These are phyloP conservation scores for Aspergillus bertholletiae DNA, from an alignment of 495 filamentous ascomycete species.

Conservation along the genomic window DNA sequence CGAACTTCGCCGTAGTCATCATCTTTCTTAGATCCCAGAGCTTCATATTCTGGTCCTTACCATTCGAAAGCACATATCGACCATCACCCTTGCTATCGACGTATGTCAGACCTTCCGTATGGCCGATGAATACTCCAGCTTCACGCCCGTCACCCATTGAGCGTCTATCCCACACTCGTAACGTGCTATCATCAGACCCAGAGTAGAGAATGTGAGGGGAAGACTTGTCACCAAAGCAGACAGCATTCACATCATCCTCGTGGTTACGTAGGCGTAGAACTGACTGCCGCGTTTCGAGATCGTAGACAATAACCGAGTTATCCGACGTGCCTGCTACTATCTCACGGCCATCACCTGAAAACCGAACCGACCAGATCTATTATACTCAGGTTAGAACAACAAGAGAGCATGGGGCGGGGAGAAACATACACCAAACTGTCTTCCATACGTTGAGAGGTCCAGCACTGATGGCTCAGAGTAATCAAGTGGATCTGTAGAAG, in stretches of 20 bases:
- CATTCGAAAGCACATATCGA: slow-evolving; percentile 89
- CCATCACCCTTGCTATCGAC: slow-evolving; percentile 97
- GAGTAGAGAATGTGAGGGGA: slow-evolving; percentile 96
- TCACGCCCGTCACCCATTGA: slow-evolving; percentile 83
- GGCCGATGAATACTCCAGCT: slow-evolving; percentile 89
- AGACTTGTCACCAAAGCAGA: slow-evolving; percentile 85
- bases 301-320: slow-evolving; percentile 83
- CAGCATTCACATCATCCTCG: slow-evolving; percentile 88
- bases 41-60: slow-evolving; percentile 96
- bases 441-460: slow-evolving; percentile 58
- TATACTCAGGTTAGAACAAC: slow-evolving; percentile 12
- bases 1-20: slow-evolving; percentile 66
- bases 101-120: slow-evolving; percentile 92
- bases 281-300: slow-evolving; percentile 73
- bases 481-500: slow-evolving; percentile 80
- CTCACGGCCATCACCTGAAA: slow-evolving; percentile 88
- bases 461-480: slow-evolving; percentile 70
- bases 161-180: slow-evolving; percentile 93
- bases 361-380: slow-evolving; percentile 86
- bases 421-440: slow-evolving; percentile 46
- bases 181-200: slow-evolving; percentile 70
- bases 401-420: slow-evolving; percentile 1
- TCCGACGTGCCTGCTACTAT: slow-evolving; percentile 85
- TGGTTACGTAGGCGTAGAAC: slow-evolving; percentile 78
- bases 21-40: slow-evolving; percentile 90